Conservation (phyloP, 2,329 filamentous ascomycete genomes). For the Metarhizium guizhouense region DNA sequence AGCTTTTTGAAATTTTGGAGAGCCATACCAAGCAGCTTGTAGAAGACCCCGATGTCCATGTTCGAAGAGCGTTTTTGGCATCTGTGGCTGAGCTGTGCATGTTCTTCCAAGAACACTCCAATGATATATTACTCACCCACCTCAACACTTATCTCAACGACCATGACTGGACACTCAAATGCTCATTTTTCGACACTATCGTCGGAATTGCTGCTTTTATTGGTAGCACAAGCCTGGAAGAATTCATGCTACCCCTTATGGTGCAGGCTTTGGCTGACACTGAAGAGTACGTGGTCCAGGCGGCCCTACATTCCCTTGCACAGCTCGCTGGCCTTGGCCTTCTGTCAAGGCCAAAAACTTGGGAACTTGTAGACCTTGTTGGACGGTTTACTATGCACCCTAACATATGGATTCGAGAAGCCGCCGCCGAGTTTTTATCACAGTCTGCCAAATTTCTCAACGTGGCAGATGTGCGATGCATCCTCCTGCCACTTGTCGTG, state of each 20-base stretch:
- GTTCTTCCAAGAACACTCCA: slow-evolving; percentile 88
- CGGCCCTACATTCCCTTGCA: slow-evolving; percentile 77
- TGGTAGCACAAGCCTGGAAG: slow-evolving; percentile 80
- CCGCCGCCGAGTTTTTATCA: slow-evolving; percentile 74
- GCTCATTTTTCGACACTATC: slow-evolving; percentile 91
- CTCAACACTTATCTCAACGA: slow-evolving; percentile 97
- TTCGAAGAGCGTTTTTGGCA: slow-evolving; percentile 81
- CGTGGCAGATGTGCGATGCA: slow-evolving; percentile 72
- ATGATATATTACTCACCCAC: slow-evolving; percentile 93
- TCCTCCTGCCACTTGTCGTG: slow-evolving; percentile 69
- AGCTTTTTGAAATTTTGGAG: slow-evolving; percentile 79
- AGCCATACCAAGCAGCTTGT: slow-evolving; percentile 81
- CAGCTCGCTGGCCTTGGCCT: slow-evolving; percentile 83
- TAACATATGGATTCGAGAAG: slow-evolving; percentile 90
- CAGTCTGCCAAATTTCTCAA: slow-evolving; percentile 68
- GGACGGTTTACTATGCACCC: slow-evolving; percentile 86
- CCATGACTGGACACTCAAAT: slow-evolving; percentile 91
- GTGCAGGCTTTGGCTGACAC: slow-evolving; percentile 86
- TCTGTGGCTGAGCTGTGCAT: slow-evolving; percentile 89
- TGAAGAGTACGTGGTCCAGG: slow-evolving; percentile 90
- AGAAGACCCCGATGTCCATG: slow-evolving; percentile 76
- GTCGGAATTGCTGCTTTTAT: slow-evolving; percentile 88
- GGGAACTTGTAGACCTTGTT: slow-evolving; percentile 79
- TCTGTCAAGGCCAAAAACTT: slow-evolving; percentile 73
- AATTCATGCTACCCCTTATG: slow-evolving; percentile 94